These are phyloP conservation scores for Endoconidiophora laricicola DNA, from an alignment of 2,329 filamentous ascomycete species.

Conservation along the genomic window DNA sequence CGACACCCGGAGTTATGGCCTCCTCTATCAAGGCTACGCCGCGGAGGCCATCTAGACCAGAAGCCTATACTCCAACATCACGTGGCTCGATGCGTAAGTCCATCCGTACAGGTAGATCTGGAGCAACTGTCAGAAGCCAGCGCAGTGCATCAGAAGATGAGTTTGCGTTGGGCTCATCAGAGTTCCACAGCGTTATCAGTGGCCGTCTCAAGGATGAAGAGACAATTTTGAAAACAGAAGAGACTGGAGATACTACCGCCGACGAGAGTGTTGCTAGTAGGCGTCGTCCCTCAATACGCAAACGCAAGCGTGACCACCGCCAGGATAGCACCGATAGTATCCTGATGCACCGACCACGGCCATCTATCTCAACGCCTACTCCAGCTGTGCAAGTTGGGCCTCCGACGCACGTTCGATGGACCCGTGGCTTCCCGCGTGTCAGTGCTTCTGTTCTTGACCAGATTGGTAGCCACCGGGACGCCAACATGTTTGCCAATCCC, in stretches of 20 bases:
- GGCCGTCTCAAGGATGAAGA: conserved; percentile 43
- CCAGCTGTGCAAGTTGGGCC: conserved; percentile 23
- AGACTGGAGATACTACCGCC: conserved; percentile 37
- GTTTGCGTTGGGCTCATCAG: conserved; percentile 27
- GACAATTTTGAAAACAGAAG: conserved; percentile 38
- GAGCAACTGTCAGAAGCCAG: conserved; percentile 16
- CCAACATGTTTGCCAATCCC: conserved; percentile 62
- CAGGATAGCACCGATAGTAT: conserved; percentile 30
- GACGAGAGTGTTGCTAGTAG: conserved; percentile 33
- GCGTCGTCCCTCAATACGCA: conserved; percentile 25
- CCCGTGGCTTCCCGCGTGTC: conserved; percentile 58
- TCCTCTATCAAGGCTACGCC: conserved; percentile 10
- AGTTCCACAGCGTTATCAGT: conserved; percentile 14
- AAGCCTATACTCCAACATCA: conserved; percentile 11
- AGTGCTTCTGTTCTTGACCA: conserved; percentile 58
- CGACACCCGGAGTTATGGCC: conserved; percentile 7
- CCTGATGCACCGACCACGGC: conserved; percentile 21
- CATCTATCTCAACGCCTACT: conserved; percentile 22
- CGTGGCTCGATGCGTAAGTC: conserved; percentile 6
- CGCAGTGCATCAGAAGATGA: conserved; percentile 35
- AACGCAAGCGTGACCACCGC: conserved; percentile 42
- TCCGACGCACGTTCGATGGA: conserved; percentile 55
- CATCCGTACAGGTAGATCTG: conserved; percentile 6
- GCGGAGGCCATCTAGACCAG: conserved; percentile 7
- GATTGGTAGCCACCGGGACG: conserved; percentile 59